These are phyloP conservation scores for Rhodotorula sp. DNA, from an alignment of 1,284 basidiomycete genomes.

Conservation along the genomic window DNA sequence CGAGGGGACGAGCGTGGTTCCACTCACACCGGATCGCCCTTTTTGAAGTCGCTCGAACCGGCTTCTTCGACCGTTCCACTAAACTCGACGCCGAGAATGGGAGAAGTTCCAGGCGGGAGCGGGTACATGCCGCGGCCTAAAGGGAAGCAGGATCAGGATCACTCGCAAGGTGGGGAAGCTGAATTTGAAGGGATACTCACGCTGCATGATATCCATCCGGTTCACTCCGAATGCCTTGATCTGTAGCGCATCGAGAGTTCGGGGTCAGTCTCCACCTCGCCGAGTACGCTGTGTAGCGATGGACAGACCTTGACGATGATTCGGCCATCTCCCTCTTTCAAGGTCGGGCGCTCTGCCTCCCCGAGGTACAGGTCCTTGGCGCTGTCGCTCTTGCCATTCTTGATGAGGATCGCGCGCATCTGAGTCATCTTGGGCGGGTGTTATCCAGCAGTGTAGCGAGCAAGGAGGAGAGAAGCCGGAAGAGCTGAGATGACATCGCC, in stretches of 20 bases:
- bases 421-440: background rate
- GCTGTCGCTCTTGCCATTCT: conserved; percentile 32
- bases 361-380: conserved; percentile 40
- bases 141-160: too few species aligned
- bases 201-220: conserved; percentile 69
- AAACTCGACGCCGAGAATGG: conserved; percentile 89
- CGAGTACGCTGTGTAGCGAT: too few species aligned
- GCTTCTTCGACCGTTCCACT: conserved; percentile 66
- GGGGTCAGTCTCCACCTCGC: background rate
- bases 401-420: conserved; percentile 38
- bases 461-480: background rate
- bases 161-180: background rate
- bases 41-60: conserved; percentile 63
- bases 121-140: conserved; percentile 58
- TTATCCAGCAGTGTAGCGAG: background rate
- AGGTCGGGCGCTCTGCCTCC: conserved; percentile 32
- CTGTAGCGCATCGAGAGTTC: background rate
- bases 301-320: conserved; percentile 40
- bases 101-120: conserved; percentile 70
- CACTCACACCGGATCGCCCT: conserved; percentile 70
- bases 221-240: conserved; percentile 80
- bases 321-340: conserved; percentile 28
- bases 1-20: background rate
- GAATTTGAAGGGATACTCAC: background rate
- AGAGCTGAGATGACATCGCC: background rate